Evolutionary conservation across 139 green algal genomes (phyloP).

Genomic region (Mesostigma viride): DNA sequence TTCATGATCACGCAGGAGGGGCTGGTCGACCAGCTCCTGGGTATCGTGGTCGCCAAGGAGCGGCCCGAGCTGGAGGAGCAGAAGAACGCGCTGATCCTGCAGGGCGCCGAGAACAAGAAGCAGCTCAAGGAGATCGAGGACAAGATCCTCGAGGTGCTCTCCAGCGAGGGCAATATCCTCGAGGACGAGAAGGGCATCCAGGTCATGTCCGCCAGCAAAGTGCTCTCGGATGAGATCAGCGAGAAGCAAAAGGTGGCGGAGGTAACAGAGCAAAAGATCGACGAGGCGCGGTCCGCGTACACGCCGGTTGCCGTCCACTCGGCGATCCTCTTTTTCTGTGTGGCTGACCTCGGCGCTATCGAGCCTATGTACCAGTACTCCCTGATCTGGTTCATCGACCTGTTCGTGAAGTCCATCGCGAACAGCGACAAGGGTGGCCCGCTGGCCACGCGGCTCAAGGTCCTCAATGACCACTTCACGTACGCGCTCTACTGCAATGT

Average conservation of each 20-base stretch:
- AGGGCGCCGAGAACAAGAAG: constrained; percentile 45
- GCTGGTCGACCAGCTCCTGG: constrained; percentile 56
- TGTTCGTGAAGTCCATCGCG: constrained; percentile 36
- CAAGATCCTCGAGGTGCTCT: constrained; percentile 36
- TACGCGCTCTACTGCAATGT: constrained; percentile 33
- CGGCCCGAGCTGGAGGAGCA: constrained; percentile 56
- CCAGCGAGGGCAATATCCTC: constrained; percentile 48
- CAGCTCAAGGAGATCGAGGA: constrained; percentile 58
- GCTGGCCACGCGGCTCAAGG: constrained; percentile 42
- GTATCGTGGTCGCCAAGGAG: constrained; percentile 57
- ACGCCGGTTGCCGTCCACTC: constrained; percentile 52
- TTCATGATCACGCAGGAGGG: constrained; percentile 67
- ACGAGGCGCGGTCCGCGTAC: constrained; percentile 54
- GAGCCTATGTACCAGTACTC: constrained; percentile 66
- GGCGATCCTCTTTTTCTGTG: constrained; percentile 59
- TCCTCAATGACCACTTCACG: constrained; percentile 68
- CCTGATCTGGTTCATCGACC: constrained; percentile 50
- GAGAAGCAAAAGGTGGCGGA: constrained; percentile 63
- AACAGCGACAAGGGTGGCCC: constrained; percentile 19
- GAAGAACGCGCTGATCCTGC: constrained; percentile 43
- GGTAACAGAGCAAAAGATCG: constrained; percentile 68
- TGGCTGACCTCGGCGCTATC: constrained; percentile 51
- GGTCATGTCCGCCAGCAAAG: constrained; percentile 41
- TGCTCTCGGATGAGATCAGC: constrained; percentile 50
- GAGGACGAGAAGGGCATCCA: constrained; percentile 46